Conservation (phyloP, 164 flowering plant species). For the Kalanchoe fedtschenkoi region DNA sequence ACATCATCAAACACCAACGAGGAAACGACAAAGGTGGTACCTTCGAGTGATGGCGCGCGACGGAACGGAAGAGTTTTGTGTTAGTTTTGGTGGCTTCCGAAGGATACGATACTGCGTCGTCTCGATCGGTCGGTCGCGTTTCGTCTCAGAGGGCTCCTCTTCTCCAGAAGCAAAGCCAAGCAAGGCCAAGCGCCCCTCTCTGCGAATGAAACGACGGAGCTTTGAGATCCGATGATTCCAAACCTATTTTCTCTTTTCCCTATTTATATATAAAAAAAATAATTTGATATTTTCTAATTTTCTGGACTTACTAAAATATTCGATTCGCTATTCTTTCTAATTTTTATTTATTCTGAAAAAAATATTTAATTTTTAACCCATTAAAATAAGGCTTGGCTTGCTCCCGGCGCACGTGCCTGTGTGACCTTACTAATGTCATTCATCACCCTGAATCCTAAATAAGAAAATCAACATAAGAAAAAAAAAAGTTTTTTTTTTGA, state of each 20-base stretch:
- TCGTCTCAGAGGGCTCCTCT: neutral
- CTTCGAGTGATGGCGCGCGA: neutral
- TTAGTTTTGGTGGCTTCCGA: neutral
- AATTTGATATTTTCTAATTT: too few relatives aligned
- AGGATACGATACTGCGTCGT: constrained; percentile 4
- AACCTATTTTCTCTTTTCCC: neutral
- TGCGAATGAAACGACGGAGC: constrained; percentile 3
- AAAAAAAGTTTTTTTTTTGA: too few relatives aligned
- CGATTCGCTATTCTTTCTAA: too few relatives aligned
- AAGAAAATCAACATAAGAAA: too few relatives aligned
- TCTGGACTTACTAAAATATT: too few relatives aligned
- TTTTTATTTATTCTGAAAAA: too few relatives aligned
- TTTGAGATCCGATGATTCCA: neutral
- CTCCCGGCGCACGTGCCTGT: too few relatives aligned
- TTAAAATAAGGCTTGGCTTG: too few relatives aligned
- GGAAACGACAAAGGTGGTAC: neutral
- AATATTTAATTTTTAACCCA: too few relatives aligned
- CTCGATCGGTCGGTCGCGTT: constrained; percentile 5
- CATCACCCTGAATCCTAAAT: too few relatives aligned
- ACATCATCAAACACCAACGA: neutral
- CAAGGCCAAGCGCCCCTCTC: neutral
- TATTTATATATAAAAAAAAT: too few relatives aligned
- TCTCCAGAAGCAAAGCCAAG: neutral
- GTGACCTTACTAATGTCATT: too few relatives aligned
- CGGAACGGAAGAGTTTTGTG: neutral